Conservation (phyloP, 164 flowering plant genomes). For the Vitis cinerea region DNA sequence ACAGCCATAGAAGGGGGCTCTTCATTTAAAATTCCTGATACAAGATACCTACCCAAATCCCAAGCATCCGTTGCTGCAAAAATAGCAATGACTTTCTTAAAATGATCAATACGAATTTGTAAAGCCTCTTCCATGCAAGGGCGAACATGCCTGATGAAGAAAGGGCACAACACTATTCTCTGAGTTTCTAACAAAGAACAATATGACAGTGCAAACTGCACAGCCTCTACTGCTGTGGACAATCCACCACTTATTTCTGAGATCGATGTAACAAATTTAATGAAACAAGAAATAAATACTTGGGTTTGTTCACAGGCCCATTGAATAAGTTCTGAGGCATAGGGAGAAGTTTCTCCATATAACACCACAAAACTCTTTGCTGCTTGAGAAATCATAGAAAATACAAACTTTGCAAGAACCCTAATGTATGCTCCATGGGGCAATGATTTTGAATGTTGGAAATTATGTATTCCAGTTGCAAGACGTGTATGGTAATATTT, state of each 20-base stretch:
- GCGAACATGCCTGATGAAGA: conserved; percentile 44
- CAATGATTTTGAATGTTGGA: conserved; percentile 37
- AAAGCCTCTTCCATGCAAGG: conserved; percentile 57
- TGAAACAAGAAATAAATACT: conserved; percentile 41
- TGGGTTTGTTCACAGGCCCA: conserved; percentile 64
- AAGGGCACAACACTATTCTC: conserved; percentile 39
- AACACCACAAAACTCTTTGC: conserved; percentile 48
- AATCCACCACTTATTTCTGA: conserved; percentile 53
- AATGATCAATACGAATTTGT: conserved; percentile 39
- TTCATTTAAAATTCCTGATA: conserved; percentile 36
- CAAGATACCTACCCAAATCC: conserved; percentile 52
- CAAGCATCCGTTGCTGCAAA: conserved; percentile 54
- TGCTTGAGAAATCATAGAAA: conserved; percentile 66
- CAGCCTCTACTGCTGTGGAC: conserved; percentile 43
- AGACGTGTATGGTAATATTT: conserved; percentile 55
- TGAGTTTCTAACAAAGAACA: conserved; percentile 59
- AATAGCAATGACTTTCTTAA: conserved; percentile 47
- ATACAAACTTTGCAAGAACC: conserved; percentile 51
- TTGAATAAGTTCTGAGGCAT: conserved; percentile 47
- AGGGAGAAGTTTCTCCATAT: conserved; percentile 48
- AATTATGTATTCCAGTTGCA: conserved; percentile 28
- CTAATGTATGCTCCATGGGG: conserved; percentile 29
- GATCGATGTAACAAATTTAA: conserved; percentile 36
- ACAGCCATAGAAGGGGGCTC: conserved; percentile 16
- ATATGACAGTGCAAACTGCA: conserved; percentile 40